Percentiles rank a stretch among this genome's conserved stretches.
phyloP scores from a whole-genome alignment of 2,329 filamentous ascomycete genomes.

The Aureobasidium vineae region DNA sequence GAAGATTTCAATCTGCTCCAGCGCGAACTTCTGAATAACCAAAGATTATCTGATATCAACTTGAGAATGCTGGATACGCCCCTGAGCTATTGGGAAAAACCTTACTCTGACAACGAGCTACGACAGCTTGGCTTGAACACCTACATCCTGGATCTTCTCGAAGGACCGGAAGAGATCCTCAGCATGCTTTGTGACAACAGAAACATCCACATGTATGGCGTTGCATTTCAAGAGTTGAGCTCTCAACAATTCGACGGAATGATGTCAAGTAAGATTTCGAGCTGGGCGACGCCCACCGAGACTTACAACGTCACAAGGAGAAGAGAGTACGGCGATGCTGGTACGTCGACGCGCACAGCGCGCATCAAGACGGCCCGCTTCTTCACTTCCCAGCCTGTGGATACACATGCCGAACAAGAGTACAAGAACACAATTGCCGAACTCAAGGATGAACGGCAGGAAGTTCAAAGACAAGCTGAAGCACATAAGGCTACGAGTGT shows the following conservation, averaged over 20 bases:
- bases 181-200: slow-evolving; percentile 81
- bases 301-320: slow-evolving; percentile 66
- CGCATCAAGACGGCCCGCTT: slow-evolving; percentile 60
- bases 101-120: slow-evolving; percentile 58
- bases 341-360: slow-evolving; percentile 66
- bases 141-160: slow-evolving; percentile 74
- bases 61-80: slow-evolving; percentile 62
- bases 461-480: slow-evolving; percentile 42
- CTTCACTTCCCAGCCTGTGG: slow-evolving; percentile 77
- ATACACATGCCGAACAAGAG: slow-evolving; percentile 61
- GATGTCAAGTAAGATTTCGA: slow-evolving; percentile 56
- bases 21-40: slow-evolving; percentile 59
- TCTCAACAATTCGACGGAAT: slow-evolving; percentile 69
- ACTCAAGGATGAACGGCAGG: slow-evolving; percentile 42
- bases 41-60: slow-evolving; percentile 68
- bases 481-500: slow-evolving; percentile 30
- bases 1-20: slow-evolving; percentile 74
- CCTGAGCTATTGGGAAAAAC: slow-evolving; percentile 56
- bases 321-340: slow-evolving; percentile 74
- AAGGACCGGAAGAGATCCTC: slow-evolving; percentile 78
- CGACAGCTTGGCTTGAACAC: slow-evolving; percentile 66
- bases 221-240: slow-evolving; percentile 61
- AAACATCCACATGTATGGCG: slow-evolving; percentile 65
- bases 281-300: slow-evolving; percentile 68
- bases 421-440: slow-evolving; percentile 55